Conservation (phyloP, 2,329 filamentous ascomycete genomes). For the Amylocarpus encephaloides region DNA sequence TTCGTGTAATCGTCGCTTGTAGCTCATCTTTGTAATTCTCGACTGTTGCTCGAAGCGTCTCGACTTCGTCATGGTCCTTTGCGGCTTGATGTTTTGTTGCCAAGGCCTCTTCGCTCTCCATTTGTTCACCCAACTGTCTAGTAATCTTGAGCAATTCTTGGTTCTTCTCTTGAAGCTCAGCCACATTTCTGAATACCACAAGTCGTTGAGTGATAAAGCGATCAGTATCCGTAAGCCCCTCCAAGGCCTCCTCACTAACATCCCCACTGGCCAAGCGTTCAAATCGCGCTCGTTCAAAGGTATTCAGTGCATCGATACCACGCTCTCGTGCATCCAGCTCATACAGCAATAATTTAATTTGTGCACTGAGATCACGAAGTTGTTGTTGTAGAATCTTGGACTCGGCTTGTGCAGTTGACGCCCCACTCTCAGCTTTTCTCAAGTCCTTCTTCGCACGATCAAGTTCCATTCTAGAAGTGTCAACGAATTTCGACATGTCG, state of each 20-base stretch:
- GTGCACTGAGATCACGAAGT: slow-evolving; percentile 79
- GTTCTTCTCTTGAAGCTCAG: slow-evolving; percentile 83
- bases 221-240: slow-evolving; percentile 77
- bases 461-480: slow-evolving; percentile 73
- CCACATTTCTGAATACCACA: slow-evolving; percentile 81
- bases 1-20: slow-evolving; percentile 71
- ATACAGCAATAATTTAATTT: slow-evolving; percentile 85
- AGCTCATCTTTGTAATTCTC: slow-evolving; percentile 80
- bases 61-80: slow-evolving; percentile 65
- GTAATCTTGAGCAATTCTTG: slow-evolving; percentile 75
- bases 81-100: slow-evolving; percentile 56
- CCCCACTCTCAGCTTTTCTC: slow-evolving; percentile 70
- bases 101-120: slow-evolving; percentile 85
- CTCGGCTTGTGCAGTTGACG: slow-evolving; percentile 59
- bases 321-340: slow-evolving; percentile 79
- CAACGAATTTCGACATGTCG: slow-evolving; percentile 78
- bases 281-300: slow-evolving; percentile 67
- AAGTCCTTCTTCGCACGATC: slow-evolving; percentile 72
- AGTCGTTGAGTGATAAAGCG: slow-evolving; percentile 83
- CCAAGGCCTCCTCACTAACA: slow-evolving; percentile 61
- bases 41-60: slow-evolving; percentile 64
- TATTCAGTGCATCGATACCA: slow-evolving; percentile 63
- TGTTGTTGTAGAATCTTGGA: slow-evolving; percentile 76
- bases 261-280: slow-evolving; percentile 73
- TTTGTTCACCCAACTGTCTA: slow-evolving; percentile 75